Base-by-base conservation (phyloP, 1,139 yeast species). In the Candida gigantensis region DNA sequence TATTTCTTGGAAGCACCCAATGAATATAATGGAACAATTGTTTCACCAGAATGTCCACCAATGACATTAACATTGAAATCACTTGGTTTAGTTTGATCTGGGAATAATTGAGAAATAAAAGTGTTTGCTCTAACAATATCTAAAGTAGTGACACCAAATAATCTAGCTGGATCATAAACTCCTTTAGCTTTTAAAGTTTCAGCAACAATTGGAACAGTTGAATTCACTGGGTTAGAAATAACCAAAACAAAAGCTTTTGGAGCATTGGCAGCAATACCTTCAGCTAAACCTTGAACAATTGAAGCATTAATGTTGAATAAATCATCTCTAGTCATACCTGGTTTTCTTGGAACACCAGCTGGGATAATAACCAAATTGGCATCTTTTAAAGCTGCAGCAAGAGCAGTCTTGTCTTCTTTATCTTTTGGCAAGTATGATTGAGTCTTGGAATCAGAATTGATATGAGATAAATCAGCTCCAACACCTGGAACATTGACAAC, bases 301-400 rank as follows among this genome's bases (percentile, higher is more conserved):
- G 95, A 84, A 35, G 98, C 98, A 62, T 92, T 92, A 69, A 95
- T 90, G 75, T 88, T 87, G 83, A 92, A 92, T 61, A 92, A 78
- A 62, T 92, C 98, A 64, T 92, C 98, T 77, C 95, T 80, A 56
- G 97, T 89, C 97, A 90, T 90, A 61, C 97, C 97, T 49, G 97
- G 97, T 76, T 92, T 92, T 77, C 98, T 86, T 69, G 98, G 98
- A 41, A 92, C 96, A 71, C 98, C 98, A 42, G 98, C 98, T 55
- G 98, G 97, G 65, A 92, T 90, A 52, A 92, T 74, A 43, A 92
- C 95, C 50, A 92, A 81, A 57, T 92, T 94, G 35, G 96, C 75
- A 49, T 79, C 92, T 49, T 79, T 74, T 54, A 92, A 74, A 36
- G 97, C 87, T 41, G 68, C 66, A 52, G 80, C 77, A 57, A 92